Conservation (phyloP, 371 early-diverging fungal species). For the Apophysomyces sp. region DNA sequence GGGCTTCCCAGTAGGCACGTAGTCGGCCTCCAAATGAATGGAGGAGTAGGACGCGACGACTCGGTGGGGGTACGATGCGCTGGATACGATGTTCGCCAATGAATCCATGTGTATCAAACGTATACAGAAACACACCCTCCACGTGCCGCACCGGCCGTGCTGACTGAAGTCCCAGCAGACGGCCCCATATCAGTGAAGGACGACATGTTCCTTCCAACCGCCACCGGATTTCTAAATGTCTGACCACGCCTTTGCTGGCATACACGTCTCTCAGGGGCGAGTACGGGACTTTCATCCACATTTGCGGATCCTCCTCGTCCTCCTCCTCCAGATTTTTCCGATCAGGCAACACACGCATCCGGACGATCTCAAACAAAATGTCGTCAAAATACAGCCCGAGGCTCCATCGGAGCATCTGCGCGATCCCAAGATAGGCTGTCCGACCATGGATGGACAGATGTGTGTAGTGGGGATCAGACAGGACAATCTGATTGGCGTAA, state of each 20-base stretch:
- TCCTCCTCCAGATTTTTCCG: slow-evolving; percentile 5
- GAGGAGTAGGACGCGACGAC: slow-evolving; percentile 45
- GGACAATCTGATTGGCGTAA: slow-evolving; percentile 41
- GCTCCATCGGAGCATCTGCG: slow-evolving; percentile 54
- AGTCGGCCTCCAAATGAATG: slow-evolving; percentile 50
- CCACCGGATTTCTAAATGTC: slow-evolving; percentile 51
- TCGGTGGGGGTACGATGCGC: slow-evolving; percentile 59
- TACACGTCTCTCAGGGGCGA: not conserved
- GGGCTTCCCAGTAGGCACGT: slow-evolving; percentile 32
- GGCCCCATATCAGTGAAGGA: slow-evolving; percentile 18
- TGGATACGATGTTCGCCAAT: slow-evolving; percentile 62
- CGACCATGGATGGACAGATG: slow-evolving; percentile 46
- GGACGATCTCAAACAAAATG: slow-evolving; percentile 33
- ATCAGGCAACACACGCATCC: slow-evolving; percentile 38
- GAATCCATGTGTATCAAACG: slow-evolving; percentile 46
- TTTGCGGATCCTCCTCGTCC: not conserved
- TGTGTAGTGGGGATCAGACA: slow-evolving; percentile 60
- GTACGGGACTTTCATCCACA: not conserved
- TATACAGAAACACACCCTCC: slow-evolving; percentile 57
- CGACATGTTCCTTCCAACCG: slow-evolving; percentile 48
- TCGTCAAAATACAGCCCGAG: slow-evolving; percentile 48
- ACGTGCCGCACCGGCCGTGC: slow-evolving; percentile 17
- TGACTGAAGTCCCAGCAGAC: slow-evolving; percentile 5
- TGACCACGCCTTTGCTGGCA: slow-evolving; percentile 19
- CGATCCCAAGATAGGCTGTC: slow-evolving; percentile 47